Evolutionary conservation across 1,139 yeast genomes (phyloP).

Genomic region (Yamadazyma dushanensis): DNA sequence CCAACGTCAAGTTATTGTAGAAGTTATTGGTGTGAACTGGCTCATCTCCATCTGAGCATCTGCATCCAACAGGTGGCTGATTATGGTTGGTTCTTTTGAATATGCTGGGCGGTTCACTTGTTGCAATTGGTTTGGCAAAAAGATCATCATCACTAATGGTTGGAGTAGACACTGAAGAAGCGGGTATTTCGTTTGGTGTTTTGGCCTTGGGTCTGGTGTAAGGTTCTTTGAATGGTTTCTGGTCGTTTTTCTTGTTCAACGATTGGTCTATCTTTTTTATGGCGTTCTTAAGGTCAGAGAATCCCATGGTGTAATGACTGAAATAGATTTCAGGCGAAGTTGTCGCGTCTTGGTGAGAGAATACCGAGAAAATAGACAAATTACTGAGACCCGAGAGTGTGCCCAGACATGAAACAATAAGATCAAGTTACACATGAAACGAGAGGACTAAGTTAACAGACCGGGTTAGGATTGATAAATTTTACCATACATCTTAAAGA

Average conservation of each 20-base stretch:
- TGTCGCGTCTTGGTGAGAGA: too few species aligned
- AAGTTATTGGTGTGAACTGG: constrained; percentile 50
- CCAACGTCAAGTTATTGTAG: constrained; percentile 43
- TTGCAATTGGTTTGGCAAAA: constrained; percentile 25
- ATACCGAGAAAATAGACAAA: too few species aligned
- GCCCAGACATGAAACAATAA: too few species aligned
- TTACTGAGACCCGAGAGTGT: too few species aligned
- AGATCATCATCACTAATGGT: constrained; percentile 13
- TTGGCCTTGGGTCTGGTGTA: constrained; percentile 11
- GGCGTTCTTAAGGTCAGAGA: constrained; percentile 22
- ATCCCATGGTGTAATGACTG: constrained; percentile 26
- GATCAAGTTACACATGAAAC: too few species aligned
- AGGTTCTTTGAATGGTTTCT: not conserved
- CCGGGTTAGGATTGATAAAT: too few species aligned
- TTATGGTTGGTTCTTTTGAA: constrained; percentile 24
- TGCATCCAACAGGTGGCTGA: constrained; percentile 36
- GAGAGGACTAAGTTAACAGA: too few species aligned
- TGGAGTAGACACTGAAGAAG: constrained; percentile 3
- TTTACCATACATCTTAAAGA: too few species aligned
- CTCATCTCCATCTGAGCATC: constrained; percentile 12
- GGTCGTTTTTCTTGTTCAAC: constrained; percentile 4
- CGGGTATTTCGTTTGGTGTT: constrained; percentile 4
- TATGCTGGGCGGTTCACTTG: constrained; percentile 27
- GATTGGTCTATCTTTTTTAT: constrained; percentile 22
- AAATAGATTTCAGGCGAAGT: constrained; percentile 1